These are phyloP conservation scores for Russula vinacea DNA, from an alignment of 768 basidiomycete genomes.

Conservation along the genomic window DNA sequence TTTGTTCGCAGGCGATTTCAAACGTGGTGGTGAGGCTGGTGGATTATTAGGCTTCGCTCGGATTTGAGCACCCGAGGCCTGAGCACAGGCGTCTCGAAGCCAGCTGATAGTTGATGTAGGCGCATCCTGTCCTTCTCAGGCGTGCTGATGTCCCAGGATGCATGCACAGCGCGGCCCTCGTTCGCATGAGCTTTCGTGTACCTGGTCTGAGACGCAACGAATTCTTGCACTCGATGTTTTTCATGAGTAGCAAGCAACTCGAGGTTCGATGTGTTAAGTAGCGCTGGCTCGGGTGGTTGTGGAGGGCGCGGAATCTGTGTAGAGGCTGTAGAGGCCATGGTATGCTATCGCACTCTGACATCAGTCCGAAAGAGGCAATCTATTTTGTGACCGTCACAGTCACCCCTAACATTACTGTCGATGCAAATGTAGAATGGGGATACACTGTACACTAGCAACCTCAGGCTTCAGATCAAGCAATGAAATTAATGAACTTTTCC, in stretches of 20 bases:
- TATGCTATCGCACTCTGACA: neutral
- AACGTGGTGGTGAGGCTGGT: neutral
- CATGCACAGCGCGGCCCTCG: slow-evolving; percentile 37
- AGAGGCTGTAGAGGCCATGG: neutral
- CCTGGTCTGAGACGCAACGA: slow-evolving; percentile 48
- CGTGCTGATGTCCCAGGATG: slow-evolving; percentile 30
- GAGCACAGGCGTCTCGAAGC: slow-evolving; percentile 31
- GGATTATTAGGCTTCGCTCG: neutral
- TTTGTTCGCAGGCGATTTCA: neutral
- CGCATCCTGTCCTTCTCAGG: slow-evolving; percentile 12
- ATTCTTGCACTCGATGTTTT: slow-evolving; percentile 43
- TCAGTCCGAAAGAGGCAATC: slow-evolving; percentile 37
- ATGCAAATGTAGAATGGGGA: too few species aligned
- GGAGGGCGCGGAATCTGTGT: neutral
- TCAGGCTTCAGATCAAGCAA: too few species aligned
- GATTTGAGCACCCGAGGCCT: slow-evolving; percentile 26
- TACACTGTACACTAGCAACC: too few species aligned
- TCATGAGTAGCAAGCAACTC: slow-evolving; percentile 39
- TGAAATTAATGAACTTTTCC: too few species aligned
- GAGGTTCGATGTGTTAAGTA: slow-evolving; percentile 15
- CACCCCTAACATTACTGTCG: too few species aligned
- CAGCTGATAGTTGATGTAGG: slow-evolving; percentile 15
- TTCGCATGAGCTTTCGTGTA: slow-evolving; percentile 45
- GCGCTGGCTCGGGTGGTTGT: neutral
- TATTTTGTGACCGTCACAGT: slow-evolving; percentile 36